Base-by-base conservation (phyloP, 2,329 filamentous ascomycete genomes). In the Exophiala lecanii-corni region DNA sequence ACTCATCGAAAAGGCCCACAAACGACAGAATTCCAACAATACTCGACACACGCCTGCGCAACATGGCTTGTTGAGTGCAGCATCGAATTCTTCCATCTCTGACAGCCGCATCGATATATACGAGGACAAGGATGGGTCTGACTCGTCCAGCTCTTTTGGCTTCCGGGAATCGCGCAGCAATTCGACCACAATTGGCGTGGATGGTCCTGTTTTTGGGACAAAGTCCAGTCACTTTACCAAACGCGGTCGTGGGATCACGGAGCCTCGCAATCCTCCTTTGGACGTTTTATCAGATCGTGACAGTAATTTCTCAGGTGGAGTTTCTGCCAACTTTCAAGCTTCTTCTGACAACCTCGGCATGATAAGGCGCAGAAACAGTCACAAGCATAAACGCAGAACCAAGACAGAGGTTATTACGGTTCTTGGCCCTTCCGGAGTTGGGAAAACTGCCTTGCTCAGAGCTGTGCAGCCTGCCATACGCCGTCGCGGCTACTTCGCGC, bases 1-100 rank as follows among this genome's bases (percentile, higher is more conserved):
- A 53, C 76, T 92, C 25, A 86, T 96, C 37, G 82, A 94, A 51
- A 82, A 80, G 35, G 83, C 89, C 36, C 78, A 85, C 15, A 80
- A 73, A 58, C 81, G 75, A 23, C 84, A 89, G 37, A 65, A 67
- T 32, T 54, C 58, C 16, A 55, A 60, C 5, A 54, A 57, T 26
- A 55, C 59, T 5, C 64, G 61, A 39, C 57, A 60, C 9, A 57
- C 51, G 5, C 49, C 57, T 5, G 63, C 63, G 23, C 53, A 61
- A 6, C 71, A 68, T 51, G 65, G 67, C 7, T 52, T 75, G 26
- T 68, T 72, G 48, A 65, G 61, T 46, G 53, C 77, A 20, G 75
- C 74, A 17, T 78, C 77, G 26, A 65, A 58, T 36, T 78, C 75
- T 1, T 75, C 75, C 3, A 59, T 70, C 9, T 75, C 74, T 0